Percentiles rank a stretch among this genome's conserved stretches.
Conservation (phyloP, 176 grass and related monocot species). For the Microstegium vimineum region DNA sequence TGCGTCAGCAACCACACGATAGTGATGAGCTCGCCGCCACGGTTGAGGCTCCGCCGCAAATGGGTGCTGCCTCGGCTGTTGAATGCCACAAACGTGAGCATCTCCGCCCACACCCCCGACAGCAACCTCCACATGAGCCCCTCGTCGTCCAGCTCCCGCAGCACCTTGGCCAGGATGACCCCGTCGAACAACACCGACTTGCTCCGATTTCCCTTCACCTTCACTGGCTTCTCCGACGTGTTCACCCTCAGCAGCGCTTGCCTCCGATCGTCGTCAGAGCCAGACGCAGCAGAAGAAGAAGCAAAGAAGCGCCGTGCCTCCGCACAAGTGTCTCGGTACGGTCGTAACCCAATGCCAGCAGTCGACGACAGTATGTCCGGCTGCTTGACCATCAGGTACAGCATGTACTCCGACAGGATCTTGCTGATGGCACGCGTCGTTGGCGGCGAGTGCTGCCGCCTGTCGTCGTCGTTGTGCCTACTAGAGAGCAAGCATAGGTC, state of each 20-base stretch:
- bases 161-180: slow-evolving; percentile 26
- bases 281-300: too few relatives aligned
- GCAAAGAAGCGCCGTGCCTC: slow-evolving; percentile 9
- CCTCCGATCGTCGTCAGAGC: too few relatives aligned
- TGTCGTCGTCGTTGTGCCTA: too few relatives aligned
- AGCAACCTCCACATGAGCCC: background rate
- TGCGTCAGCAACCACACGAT: slow-evolving; percentile 42
- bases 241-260: background rate
- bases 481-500: slow-evolving; percentile 15
- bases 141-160: background rate
- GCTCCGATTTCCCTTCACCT: slow-evolving; percentile 30
- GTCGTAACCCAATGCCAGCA: slow-evolving; percentile 33
- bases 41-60: slow-evolving; percentile 19
- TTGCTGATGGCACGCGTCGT: background rate
- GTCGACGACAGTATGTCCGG: slow-evolving; percentile 36
- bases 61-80: slow-evolving; percentile 26
- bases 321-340: slow-evolving; percentile 27
- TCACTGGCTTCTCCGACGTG: background rate
- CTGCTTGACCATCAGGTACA: slow-evolving; percentile 38
- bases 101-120: slow-evolving; percentile 25
- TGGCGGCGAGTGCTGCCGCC: too few relatives aligned
- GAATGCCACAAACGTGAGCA: slow-evolving; percentile 33
- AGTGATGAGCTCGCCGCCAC: slow-evolving; percentile 42
- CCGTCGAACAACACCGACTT: slow-evolving; percentile 45
- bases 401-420: slow-evolving; percentile 44